Percentiles rank a stretch among this genome's conserved stretches.
Evolutionary conservation across 805 yeast genomes (phyloP).

Genomic region (Starmerella scarabaei): DNA sequence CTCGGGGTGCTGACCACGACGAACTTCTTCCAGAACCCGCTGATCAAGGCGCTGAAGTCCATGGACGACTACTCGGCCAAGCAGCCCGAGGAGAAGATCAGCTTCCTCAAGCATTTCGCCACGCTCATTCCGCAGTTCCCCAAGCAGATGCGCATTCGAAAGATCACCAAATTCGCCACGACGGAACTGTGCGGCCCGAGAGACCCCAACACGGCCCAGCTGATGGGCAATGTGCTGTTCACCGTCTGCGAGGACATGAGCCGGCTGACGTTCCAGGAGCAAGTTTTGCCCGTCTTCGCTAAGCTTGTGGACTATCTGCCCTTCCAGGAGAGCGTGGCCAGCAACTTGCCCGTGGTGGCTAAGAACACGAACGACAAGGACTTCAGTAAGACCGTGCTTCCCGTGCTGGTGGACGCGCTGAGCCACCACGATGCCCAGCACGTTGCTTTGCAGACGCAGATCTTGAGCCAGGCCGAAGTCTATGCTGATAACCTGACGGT

Average conservation of each 20-base stretch:
- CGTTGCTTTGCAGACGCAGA: conserved; percentile 37
- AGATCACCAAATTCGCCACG: conserved; percentile 58
- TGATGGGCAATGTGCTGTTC: conserved; percentile 17
- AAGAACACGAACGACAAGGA: conserved; percentile 41
- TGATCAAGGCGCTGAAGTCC: conserved; percentile 66
- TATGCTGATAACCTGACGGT: conserved; percentile 44
- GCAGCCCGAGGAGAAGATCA: conserved; percentile 47
- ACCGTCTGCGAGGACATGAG: conserved; percentile 50
- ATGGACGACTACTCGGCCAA: conserved; percentile 75
- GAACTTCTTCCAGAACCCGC: conserved; percentile 66
- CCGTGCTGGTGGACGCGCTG: conserved; percentile 30
- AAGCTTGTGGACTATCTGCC: conserved; percentile 30
- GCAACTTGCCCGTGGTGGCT: conserved; percentile 37
- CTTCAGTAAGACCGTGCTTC: conserved; percentile 37
- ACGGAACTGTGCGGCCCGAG: conserved; percentile 32
- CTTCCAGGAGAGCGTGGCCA: conserved; percentile 35
- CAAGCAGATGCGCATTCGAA: conserved; percentile 42
- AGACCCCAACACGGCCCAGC: conserved; percentile 18
- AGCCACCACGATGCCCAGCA: conserved; percentile 24
- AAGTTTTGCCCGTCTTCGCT: conserved; percentile 39
- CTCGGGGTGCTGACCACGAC: conserved; percentile 60
- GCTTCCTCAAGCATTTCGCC: conserved; percentile 55
- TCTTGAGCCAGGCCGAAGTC: conserved; percentile 34
- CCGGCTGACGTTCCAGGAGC: conserved; percentile 63
- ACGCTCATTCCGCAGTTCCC: conserved; percentile 47